Evolutionary conservation across 2,329 filamentous ascomycete species (phyloP), one percentile per base, ranked within the genome.

Genomic region (Cordyceps javanica): DNA sequence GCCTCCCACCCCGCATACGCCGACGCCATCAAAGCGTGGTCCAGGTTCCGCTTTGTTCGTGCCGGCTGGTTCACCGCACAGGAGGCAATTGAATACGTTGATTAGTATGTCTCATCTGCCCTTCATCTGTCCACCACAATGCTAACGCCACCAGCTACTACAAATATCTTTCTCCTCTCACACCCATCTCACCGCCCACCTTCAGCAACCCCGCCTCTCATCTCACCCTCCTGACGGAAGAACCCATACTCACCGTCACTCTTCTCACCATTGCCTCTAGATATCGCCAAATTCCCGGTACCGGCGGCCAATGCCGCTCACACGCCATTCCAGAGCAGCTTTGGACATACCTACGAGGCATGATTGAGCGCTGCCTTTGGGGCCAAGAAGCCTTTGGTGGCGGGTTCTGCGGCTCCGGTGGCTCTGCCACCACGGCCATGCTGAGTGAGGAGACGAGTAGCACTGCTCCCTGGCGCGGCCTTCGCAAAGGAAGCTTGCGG

Each of bases 301-400:
- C 92, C 0, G 91, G 91, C 3, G 88, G 90, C 1, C 81, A 87
- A 61, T 95, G 90, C 49, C 86, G 94, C 52, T 90, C 91, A 0
- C 90, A 94, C 66, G 88, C 91, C 49, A 96, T 99, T 56, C 94
- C 97, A 64, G 91, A 97, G 66, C 91, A 95, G 70, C 82, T 97
- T 5, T 99, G 94, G 94, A 90, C 86, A 30, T 96, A 97, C 68
- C 81, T 97, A 30, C 87, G 92, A 53, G 89, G 91, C 59, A 97
- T 97, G 89, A 94, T 97, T 63, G 91, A 96, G 71, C 85, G 93
- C 34, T 89, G 96, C 63, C 86, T 97, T 38, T 97, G 91, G 89
- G 94, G 92, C 9, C 93, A 97, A 69, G 93, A 97, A 71, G 91
- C 95, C 54, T 97, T 97, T 67, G 93, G 91, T 30, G 90, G 90